Percentiles rank a stretch among this genome's conserved stretches.
phyloP scores from a whole-genome alignment of 805 yeast species.

The Saturnispora halmiae region DNA sequence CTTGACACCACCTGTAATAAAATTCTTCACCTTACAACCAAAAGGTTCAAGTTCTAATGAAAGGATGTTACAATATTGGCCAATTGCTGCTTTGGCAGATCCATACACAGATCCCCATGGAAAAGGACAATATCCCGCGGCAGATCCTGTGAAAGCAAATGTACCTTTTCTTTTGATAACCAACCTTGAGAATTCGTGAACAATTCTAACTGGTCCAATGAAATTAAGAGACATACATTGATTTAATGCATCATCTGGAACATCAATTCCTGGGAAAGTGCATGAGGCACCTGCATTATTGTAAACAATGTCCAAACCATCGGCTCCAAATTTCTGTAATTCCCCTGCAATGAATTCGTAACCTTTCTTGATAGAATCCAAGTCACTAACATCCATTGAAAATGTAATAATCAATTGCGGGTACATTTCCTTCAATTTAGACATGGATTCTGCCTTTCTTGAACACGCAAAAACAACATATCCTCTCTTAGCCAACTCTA shows the following conservation, averaged over 20 bases:
- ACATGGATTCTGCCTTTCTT: constrained; percentile 55
- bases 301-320: constrained; percentile 46
- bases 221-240: constrained; percentile 59
- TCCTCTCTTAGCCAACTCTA: constrained; percentile 35
- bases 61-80: constrained; percentile 55
- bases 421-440: constrained; percentile 34
- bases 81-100: constrained; percentile 68
- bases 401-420: constrained; percentile 36
- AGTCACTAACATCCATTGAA: constrained; percentile 48
- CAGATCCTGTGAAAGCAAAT: constrained; percentile 66
- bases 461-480: constrained; percentile 65
- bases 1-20: constrained; percentile 67
- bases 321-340: constrained; percentile 18
- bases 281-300: constrained; percentile 62
- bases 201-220: constrained; percentile 56
- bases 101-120: constrained; percentile 64
- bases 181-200: constrained; percentile 39
- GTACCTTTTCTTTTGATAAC: constrained; percentile 56
- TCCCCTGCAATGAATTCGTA: constrained; percentile 31
- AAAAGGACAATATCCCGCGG: constrained; percentile 56
- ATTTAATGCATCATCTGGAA: constrained; percentile 37
- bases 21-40: constrained; percentile 59
- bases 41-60: constrained; percentile 63
- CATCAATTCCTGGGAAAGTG: constrained; percentile 62
- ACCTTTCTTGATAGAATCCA: constrained; percentile 38